phyloP scores from a whole-genome alignment of 306 rosid species.

The Phaseolus lunatus region DNA sequence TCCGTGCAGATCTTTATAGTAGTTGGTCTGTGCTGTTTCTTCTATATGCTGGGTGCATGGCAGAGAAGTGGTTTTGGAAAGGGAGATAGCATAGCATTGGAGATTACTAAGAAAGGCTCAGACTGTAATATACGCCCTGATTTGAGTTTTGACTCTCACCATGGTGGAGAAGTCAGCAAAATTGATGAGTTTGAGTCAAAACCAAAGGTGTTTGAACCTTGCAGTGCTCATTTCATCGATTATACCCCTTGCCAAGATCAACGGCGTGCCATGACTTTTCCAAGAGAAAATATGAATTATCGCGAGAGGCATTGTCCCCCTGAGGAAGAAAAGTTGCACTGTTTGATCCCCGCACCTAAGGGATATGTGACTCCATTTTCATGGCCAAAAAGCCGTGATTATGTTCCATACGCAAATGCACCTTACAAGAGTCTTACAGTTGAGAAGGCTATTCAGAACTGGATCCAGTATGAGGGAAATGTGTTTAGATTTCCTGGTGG shows the following conservation, averaged over 20 bases:
- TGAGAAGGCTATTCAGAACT: constrained; percentile 98
- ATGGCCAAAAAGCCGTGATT: constrained; percentile 98
- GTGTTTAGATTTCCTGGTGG: constrained; percentile 96
- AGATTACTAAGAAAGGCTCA: constrained; percentile 64
- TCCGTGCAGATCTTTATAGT: constrained; percentile 81
- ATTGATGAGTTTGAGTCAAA: constrained; percentile 59
- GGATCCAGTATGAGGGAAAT: constrained; percentile 97
- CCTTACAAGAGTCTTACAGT: constrained; percentile 97
- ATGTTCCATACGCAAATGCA: constrained; percentile 96
- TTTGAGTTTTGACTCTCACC: constrained; percentile 88
- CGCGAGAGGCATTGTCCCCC: constrained; percentile 94
- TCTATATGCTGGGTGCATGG: constrained; percentile 94
- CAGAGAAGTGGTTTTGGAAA: constrained; percentile 96
- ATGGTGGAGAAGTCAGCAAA: constrained; percentile 70
- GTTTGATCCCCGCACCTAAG: constrained; percentile 92
- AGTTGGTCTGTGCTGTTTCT: constrained; percentile 87
- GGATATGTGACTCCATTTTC: constrained; percentile 98
- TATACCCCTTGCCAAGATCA: constrained; percentile 99
- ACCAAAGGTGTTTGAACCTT: constrained; percentile 67
- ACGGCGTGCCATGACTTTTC: constrained; percentile 90
- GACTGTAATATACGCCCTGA: constrained; percentile 68
- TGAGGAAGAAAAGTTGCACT: constrained; percentile 82
- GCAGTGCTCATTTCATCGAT: constrained; percentile 60
- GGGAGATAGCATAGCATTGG: constrained; percentile 89
- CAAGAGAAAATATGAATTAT: constrained; percentile 80